Conservation (phyloP, 331 rosid species). For the Arachis monticola region DNA sequence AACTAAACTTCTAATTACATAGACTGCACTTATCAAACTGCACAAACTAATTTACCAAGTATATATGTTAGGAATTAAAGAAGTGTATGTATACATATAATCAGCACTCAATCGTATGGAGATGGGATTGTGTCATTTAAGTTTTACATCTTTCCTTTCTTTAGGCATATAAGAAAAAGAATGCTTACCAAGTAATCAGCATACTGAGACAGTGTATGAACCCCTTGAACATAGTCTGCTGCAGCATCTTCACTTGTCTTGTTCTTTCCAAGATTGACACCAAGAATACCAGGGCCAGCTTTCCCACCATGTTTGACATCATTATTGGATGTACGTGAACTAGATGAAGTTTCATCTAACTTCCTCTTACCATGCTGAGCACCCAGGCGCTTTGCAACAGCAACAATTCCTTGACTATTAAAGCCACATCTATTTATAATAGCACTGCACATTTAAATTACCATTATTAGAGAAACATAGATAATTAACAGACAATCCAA, state of each 20-base stretch:
- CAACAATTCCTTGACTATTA: conserved; percentile 97
- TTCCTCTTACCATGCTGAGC: conserved; percentile 98
- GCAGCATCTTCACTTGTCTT: conserved; percentile 98
- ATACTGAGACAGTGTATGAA: conserved; percentile 95
- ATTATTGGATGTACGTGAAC: conserved; percentile 62
- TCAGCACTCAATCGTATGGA: conserved; percentile 10
- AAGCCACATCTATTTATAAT: conserved; percentile 96
- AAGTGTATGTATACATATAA: neutral
- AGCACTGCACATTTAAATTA: conserved; percentile 65
- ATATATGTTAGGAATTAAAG: neutral
- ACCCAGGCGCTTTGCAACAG: conserved; percentile 92
- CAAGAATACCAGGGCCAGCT: conserved; percentile 99
- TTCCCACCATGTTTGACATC: conserved; percentile 91
- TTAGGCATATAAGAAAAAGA: conserved; percentile 29
- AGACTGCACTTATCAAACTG: conserved; percentile 15
- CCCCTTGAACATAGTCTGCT: conserved; percentile 95
- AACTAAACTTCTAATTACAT: neutral
- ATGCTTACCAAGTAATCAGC: conserved; percentile 89
- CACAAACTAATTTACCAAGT: conserved; percentile 13
- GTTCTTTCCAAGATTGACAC: conserved; percentile 98
- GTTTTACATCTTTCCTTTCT: neutral
- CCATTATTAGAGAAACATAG: conserved; percentile 32
- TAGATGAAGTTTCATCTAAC: conserved; percentile 80
- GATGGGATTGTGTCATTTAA: conserved; percentile 6
- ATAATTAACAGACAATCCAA: conserved; percentile 16